Percentiles rank a stretch among this genome's conserved stretches.
Evolutionary conservation across 306 rosid genomes (phyloP).

Genomic region (Quercus alba): DNA sequence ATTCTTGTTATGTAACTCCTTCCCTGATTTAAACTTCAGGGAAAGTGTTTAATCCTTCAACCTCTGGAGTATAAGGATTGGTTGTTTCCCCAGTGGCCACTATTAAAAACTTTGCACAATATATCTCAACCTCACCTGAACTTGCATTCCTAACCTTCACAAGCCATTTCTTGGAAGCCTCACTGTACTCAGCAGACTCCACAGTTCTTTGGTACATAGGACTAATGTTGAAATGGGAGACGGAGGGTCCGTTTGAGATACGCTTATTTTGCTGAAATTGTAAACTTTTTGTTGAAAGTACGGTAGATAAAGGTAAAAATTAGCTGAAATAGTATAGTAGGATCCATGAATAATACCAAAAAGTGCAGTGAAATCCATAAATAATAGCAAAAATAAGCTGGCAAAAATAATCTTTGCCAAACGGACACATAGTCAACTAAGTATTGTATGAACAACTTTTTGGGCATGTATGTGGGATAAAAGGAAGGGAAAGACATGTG

Average conservation of each 20-base stretch:
- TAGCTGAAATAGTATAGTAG: no score
- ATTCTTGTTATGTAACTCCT: slow-evolving; percentile 25
- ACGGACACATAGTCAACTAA: slow-evolving; percentile 27
- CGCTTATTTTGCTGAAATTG: no score
- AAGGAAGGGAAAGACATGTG: slow-evolving; percentile 39
- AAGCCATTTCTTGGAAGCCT: slow-evolving; percentile 27
- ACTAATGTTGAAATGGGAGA: background rate
- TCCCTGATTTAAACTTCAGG: slow-evolving; percentile 41
- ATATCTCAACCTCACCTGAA: slow-evolving; percentile 36
- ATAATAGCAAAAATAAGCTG: no score
- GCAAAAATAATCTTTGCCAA: no score
- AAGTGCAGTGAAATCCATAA: no score
- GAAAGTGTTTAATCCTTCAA: slow-evolving; percentile 45
- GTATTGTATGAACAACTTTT: slow-evolving; percentile 39
- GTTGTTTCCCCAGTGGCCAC: slow-evolving; percentile 64
- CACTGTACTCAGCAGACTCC: slow-evolving; percentile 34
- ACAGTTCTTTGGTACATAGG: slow-evolving; percentile 45
- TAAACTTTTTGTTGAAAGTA: no score
- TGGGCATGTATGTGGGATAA: slow-evolving; percentile 50
- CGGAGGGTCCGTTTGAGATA: background rate
- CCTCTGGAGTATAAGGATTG: slow-evolving; percentile 45
- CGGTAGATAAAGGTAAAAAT: no score
- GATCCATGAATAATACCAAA: no score
- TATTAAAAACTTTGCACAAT: slow-evolving; percentile 36
- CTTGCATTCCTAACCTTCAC: slow-evolving; percentile 32